Base-by-base conservation (phyloP, 2,329 filamentous ascomycete species). In the Paracoccidioides lutzii region DNA sequence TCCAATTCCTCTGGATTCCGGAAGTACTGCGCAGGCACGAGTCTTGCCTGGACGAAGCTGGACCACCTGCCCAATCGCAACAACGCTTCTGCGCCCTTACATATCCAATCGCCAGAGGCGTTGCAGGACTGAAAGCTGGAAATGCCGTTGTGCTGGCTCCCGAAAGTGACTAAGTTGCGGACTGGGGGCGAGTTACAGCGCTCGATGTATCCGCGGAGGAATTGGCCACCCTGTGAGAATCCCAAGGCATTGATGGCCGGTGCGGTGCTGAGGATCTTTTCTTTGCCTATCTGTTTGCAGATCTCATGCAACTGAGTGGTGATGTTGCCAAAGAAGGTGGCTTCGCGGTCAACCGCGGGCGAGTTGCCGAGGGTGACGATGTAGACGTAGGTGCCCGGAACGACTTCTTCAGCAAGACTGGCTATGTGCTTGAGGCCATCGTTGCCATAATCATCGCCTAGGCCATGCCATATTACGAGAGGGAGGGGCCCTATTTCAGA, bases 11-110 rank as follows among this genome's bases (percentile, higher is more conserved):
- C 69, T 55, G 81, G 80, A 61, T 90, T 81, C 53, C 91, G 85
- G 76, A 86, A 97, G 75, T 98, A 98, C 75, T 98, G 93, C 37
- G 93, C 91, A 0, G 93, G 93, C 3, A 98, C 88, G 7, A 97
- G 77, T 15, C 81, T 81, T 53, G 75, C 77, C 76, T 97, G 93
- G 5, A 93, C 87, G 63, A 85, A 85, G 32, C 71, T 67, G 42
- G 81, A 82, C 88, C 90, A 98, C 2, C 87, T 89, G 64, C 91
- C 91, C 45, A 81, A 81, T 57, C 83, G 81, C 54, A 98, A 75
- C 45, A 96, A 74, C 0, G 82, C 84, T 73, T 91, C 86, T 48
- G 88, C 88, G 32, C 82, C 83, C 59, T 83, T 83, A 74, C 93
- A 98, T 3, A 95, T 67, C 76, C 84, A 87, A 71, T 98, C 91